phyloP scores from a whole-genome alignment of 169 alveolate species.

The Cytauxzoon felis region DNA sequence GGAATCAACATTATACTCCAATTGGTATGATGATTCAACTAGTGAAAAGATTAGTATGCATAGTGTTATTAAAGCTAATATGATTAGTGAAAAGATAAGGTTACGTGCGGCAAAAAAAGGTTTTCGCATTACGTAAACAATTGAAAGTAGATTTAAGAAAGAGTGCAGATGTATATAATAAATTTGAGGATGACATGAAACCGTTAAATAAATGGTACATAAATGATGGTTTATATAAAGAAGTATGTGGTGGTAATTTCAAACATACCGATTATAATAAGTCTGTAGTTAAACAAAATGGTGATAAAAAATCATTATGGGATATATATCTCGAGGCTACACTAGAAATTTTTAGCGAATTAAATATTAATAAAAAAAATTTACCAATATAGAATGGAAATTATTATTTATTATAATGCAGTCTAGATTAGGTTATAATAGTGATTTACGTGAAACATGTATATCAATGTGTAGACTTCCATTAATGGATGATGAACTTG shows the following conservation, averaged over 20 bases:
- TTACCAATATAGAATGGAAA: constrained; percentile 17
- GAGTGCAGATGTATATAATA: neutral
- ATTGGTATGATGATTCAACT: constrained; percentile 65
- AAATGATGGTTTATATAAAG: neutral
- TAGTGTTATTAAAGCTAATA: constrained; percentile 64
- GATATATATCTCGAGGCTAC: constrained; percentile 66
- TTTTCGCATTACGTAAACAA: constrained; percentile 10
- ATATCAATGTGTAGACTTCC: constrained; percentile 59
- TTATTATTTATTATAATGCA: constrained; percentile 39
- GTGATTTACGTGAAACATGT: constrained; percentile 55
- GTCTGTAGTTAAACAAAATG: constrained; percentile 17
- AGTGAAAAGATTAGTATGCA: constrained; percentile 54
- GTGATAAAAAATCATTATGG: constrained; percentile 66
- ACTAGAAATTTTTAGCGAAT: constrained; percentile 60
- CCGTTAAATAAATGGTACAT: neutral
- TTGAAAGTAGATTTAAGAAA: neutral
- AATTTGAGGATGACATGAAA: neutral
- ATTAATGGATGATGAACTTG: constrained; percentile 22
- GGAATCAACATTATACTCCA: constrained; percentile 72
- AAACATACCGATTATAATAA: constrained; percentile 10
- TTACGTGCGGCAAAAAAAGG: constrained; percentile 65
- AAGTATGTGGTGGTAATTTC: neutral
- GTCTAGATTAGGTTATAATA: constrained; percentile 57
- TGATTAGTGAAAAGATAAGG: constrained; percentile 66
- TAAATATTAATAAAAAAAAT: constrained; percentile 5